These are phyloP conservation scores for Poa pratensis DNA, from an alignment of 176 grass and related monocot species.

Conservation along the genomic window DNA sequence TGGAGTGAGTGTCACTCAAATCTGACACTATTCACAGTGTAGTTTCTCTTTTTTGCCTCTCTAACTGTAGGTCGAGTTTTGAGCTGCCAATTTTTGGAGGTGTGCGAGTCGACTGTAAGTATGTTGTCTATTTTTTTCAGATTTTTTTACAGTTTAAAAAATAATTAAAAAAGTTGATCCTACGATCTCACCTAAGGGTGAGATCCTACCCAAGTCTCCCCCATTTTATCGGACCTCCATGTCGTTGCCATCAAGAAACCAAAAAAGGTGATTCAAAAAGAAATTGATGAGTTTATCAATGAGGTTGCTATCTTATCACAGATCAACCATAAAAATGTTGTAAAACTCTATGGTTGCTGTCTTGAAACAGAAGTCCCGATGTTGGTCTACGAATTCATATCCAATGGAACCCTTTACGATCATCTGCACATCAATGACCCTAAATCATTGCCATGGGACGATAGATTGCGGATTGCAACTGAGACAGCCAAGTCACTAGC, in stretches of 20 bases:
- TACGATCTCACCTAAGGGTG: no score
- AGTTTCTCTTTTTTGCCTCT: no score
- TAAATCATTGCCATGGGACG: not conserved
- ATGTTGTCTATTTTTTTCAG: no score
- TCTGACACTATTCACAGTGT: no score
- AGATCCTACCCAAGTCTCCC: no score
- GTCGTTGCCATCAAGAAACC: slow-evolving; percentile 52
- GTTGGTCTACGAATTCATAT: slow-evolving; percentile 9
- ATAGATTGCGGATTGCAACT: not conserved
- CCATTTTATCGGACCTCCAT: not conserved
- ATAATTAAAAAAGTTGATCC: no score
- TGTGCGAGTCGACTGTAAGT: no score
- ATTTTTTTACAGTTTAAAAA: no score
- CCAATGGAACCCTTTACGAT: slow-evolving; percentile 47
- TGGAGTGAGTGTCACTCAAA: no score
- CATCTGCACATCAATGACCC: slow-evolving; percentile 29
- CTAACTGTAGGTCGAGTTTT: no score
- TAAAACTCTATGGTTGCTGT: slow-evolving; percentile 52
- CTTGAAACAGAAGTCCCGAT: slow-evolving; percentile 59
- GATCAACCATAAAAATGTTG: slow-evolving; percentile 31
- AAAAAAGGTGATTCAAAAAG: slow-evolving; percentile 47
- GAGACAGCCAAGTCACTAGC: not conserved
- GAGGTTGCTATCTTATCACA: slow-evolving; percentile 50
- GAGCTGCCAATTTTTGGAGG: no score
- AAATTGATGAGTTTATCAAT: slow-evolving; percentile 38